A percentile compares a stretch with the other conserved stretches of the same genome.
These are phyloP conservation scores for Tricholoma flavovirens DNA, from an alignment of 768 basidiomycete species.

Conservation along the genomic window DNA sequence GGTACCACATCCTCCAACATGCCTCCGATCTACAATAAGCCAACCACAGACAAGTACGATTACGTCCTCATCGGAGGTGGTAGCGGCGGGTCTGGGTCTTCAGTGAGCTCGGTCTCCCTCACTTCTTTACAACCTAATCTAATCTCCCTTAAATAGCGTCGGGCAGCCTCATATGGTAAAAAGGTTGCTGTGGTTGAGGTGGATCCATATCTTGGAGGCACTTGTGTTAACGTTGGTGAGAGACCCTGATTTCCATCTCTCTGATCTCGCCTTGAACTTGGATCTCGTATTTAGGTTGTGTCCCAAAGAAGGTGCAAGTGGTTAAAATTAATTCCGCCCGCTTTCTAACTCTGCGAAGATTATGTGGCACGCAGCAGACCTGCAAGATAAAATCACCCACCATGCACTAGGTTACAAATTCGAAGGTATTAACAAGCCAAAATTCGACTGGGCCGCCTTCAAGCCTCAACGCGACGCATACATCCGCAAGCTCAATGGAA, in stretches of 20 bases:
- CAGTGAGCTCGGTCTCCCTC: constrained; percentile 43
- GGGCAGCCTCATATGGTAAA: constrained; percentile 88
- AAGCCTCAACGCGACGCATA: constrained; percentile 96
- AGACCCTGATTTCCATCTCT: constrained; percentile 7
- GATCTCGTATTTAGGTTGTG: constrained; percentile 58
- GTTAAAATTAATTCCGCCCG: not conserved
- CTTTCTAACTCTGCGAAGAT: constrained; percentile 46
- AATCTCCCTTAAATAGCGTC: constrained; percentile 48
- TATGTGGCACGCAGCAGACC: constrained; percentile 96
- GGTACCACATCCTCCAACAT: constrained; percentile 41
- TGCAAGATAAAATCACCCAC: constrained; percentile 77
- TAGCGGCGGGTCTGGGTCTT: constrained; percentile 85
- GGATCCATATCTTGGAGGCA: constrained; percentile 76
- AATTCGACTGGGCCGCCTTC: constrained; percentile 87
- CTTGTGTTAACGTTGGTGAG: constrained; percentile 96
- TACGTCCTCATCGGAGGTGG: constrained; percentile 90
- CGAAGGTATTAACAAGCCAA: constrained; percentile 47
- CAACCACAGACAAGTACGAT: constrained; percentile 67
- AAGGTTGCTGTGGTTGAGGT: constrained; percentile 89
- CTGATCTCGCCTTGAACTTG: not conserved
- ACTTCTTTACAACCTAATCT: not conserved
- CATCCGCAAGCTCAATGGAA: constrained; percentile 81
- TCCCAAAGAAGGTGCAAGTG: constrained; percentile 83
- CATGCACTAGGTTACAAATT: constrained; percentile 73
- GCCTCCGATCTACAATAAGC: constrained; percentile 63